Percentiles rank a stretch among this genome's conserved stretches.
Evolutionary conservation across 805 yeast genomes (phyloP).

Genomic region (Pichia gijzeniarum): DNA sequence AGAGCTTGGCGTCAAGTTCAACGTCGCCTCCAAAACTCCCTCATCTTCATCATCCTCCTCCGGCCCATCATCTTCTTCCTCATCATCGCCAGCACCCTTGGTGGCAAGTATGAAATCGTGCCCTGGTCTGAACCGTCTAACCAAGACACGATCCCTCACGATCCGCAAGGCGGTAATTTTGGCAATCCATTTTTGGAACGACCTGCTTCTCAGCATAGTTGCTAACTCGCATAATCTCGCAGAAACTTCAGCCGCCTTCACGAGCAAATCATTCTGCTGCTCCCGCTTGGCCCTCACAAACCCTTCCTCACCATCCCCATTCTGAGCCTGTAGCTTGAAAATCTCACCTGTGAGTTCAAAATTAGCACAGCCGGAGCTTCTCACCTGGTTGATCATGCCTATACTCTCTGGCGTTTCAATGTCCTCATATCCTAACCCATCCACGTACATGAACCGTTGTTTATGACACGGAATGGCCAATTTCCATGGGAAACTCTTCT

Average conservation of each 20-base stretch:
- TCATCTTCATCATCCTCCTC: conserved; percentile 34
- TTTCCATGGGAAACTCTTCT: conserved; percentile 63
- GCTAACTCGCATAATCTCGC: conserved; percentile 47
- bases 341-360: conserved; percentile 31
- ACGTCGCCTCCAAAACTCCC: conserved; percentile 68
- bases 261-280: no score
- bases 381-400: conserved; percentile 21
- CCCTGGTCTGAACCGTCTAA: conserved; percentile 92
- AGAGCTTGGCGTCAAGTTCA: conserved; percentile 71
- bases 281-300: conserved; percentile 13
- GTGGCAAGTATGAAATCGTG: conserved; percentile 91
- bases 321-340: conserved; percentile 14
- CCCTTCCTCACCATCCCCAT: conserved; percentile 13
- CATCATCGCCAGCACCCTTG: conserved; percentile 29
- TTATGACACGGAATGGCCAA: conserved; percentile 92
- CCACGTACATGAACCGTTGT: conserved; percentile 78
- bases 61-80: conserved; percentile 23
- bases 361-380: conserved; percentile 48
- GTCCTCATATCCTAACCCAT: conserved; percentile 43
- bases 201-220: conserved; percentile 48
- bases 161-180: conserved; percentile 56
- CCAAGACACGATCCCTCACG: conserved; percentile 58
- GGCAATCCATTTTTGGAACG: conserved; percentile 66
- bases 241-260: conserved; percentile 16
- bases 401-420: conserved; percentile 31